Base-by-base conservation (phyloP, 2,329 filamentous ascomycete genomes). In the Huntiella savannae region DNA sequence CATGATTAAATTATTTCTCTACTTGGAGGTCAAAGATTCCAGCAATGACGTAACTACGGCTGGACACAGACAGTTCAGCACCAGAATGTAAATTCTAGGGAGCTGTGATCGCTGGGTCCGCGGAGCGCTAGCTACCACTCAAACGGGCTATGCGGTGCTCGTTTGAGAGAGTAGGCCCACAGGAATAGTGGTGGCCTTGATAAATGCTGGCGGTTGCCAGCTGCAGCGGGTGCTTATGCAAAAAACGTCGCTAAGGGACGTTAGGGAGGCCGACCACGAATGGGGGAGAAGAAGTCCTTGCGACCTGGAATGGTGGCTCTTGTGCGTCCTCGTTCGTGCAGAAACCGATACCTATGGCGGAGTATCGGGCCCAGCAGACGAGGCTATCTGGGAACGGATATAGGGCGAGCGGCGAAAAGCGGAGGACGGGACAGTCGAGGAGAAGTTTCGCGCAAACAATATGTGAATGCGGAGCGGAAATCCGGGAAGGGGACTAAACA, bases 141-240 rank as follows among this genome's bases (percentile, higher is more conserved):
- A 92, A 85, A 88, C 83, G 84, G 87, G 87, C 81, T 75, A 80
- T 85, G 81, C 76, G 77, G 79, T 72, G 82, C 82, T 72, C 82
- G 85, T 74, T 77, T 82, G 83, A 87, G 83, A 87, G 82, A 91
- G 84, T 86, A 91, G 85, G 91, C 84, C 83, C 85, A 84, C 85
- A 91, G 71, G 73, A 44, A 44, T 38, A 32, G 64, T 53, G 69
- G 72, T 70, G 67, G 68, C 65, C 63, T 63, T 64, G 57, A 56
- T 59, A 64, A 69, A 73, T 74, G 82, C 81, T 88, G 82, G 85
- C 82, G 75, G 74, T 53, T 81, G 82, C 83, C 82, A 86, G 82
- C 81, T 76, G 72, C 75, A 82, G 61, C 49, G 54, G 52, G 53
- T 53, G 53, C 58, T 57, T 57, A 54, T 55, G 55, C 51, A 54